Base-by-base conservation (phyloP, 495 filamentous ascomycete genomes). In the Aspergillus heteromorphus region DNA sequence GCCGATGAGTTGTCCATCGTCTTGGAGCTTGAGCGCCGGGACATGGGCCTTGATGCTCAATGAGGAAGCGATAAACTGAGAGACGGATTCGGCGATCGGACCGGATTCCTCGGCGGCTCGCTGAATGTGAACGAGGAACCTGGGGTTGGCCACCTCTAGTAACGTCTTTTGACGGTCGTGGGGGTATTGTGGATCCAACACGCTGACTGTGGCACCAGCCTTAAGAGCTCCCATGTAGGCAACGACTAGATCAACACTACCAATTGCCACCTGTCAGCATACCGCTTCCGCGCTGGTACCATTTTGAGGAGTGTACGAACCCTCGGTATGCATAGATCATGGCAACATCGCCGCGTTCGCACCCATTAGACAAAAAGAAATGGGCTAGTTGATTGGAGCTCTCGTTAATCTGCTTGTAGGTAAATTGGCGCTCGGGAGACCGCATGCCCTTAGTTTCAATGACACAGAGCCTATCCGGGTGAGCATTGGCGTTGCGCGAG, bases 101-200 rank as follows among this genome's bases (percentile, higher is more conserved):
- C 23, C 23, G 23, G 23, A 27, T 27, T 27, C 23, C 57, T 79
- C 75, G 2, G 84, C 87, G 4, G 91, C 91, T 54, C 87, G 87
- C 45, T 84, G 83, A 58, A 97, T 95, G 29, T 84, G 79, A 34
- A 97, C 83, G 51, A 96, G 73, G 18, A 87, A 88, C 38, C 84
- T 76, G 9, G 92, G 92, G 54, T 84, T 80, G 29, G 92, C 87
- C 21, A 97, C 92, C 57, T 96, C 89, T 29, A 97, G 82, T 61
- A 93, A 95, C 62, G 96, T 88, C 58, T 87, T 87, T 65, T 98
- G 93, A 43, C 93, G 73, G 42, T 87, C 87, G 0, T 89, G 86
- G 5, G 93, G 93, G 65, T 98, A 97, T 14, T 83, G 79, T 2
- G 92, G 92, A 60, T 97, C 92, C 42, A 97, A 83, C 36, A 97